Evolutionary conservation across 345 rosid species (phyloP), one percentile per base, ranked within the genome.

Genomic region (Syzygium aqueum): DNA sequence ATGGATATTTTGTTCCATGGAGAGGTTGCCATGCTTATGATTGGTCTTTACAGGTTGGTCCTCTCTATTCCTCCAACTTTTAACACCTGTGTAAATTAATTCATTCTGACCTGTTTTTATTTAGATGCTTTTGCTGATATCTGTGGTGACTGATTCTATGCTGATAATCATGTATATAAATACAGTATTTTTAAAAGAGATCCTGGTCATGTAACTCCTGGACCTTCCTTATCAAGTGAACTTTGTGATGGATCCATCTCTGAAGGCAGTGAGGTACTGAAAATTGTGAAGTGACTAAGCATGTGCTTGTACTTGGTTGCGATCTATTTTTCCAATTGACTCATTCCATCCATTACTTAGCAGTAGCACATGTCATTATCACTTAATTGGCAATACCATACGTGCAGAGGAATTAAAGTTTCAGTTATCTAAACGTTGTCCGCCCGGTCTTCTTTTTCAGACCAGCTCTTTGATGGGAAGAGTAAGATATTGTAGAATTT

Each of bases 31-130:
- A 46, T 94, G 91, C 90, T 93, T 53, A 51, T 91, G 19, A 87
- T 92, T 85, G 97, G 95, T 86, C 73, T 94, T 77, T 89, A 84
- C 85, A 90, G 95, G 97, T 95, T 89, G 88, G 89, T 89, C 28
- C 80, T 85, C 51, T n/a, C 25, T 57, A 85, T 86, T 50, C 84
- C 53, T 85, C 80, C 49, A 17, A 15, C 15, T 85, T 27, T 23
- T 25, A 27, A 82, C 28, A 78, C 54, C 73, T 21, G 30, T 3
- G 23, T 80, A 37, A 33, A 51, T 87, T 51, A 59, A 17, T 46
- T 78, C 43, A 52, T 50, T 53, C 61, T 8, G 30, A 53, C 67
- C 52, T 9, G 53, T 17, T 6, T 10, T 85, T 67, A 85, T 37
- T 73, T 73, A 73, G 27, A 17, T 37, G 49, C 80, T 73, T 33